Percentiles rank a stretch among this genome's conserved stretches.
Evolutionary conservation across 306 rosid species (phyloP).

Genomic region (Vigna angularis): DNA sequence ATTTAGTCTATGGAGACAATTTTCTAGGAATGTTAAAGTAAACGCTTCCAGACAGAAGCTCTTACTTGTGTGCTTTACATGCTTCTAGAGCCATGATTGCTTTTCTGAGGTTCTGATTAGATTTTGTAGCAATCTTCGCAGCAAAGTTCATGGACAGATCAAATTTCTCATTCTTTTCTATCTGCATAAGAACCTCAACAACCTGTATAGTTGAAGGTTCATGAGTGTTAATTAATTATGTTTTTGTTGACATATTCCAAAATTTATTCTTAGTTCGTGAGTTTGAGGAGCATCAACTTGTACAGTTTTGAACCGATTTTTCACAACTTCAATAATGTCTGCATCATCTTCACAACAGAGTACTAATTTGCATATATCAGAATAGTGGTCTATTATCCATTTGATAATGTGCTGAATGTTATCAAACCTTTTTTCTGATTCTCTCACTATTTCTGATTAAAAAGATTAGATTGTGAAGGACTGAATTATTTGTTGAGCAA

Average conservation of each 20-base stretch:
- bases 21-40: constrained; percentile 1
- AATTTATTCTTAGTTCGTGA: constrained; percentile 67
- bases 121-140: constrained; percentile 70
- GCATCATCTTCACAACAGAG: constrained; percentile 79
- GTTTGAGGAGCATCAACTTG: constrained; percentile 68
- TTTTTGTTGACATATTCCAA: neutral
- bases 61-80: constrained; percentile 88
- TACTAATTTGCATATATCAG: constrained; percentile 72
- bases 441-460: too few species aligned
- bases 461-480: too few species aligned
- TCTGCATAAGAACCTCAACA: constrained; percentile 72
- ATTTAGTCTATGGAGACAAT: constrained; percentile 36
- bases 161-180: constrained; percentile 71
- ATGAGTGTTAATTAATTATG: neutral
- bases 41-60: neutral
- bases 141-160: constrained; percentile 78
- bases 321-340: constrained; percentile 64
- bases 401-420: constrained; percentile 80
- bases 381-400: constrained; percentile 85
- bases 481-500: too few species aligned
- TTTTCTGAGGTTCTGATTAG: constrained; percentile 79
- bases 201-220: constrained; percentile 55
- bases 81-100: constrained; percentile 96
- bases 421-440: constrained; percentile 25
- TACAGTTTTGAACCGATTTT: constrained; percentile 62